Percentiles rank a stretch among this genome's conserved stretches.
Evolutionary conservation across 2,329 filamentous ascomycete genomes (phyloP).

Genomic region (Pezicula carpinea): DNA sequence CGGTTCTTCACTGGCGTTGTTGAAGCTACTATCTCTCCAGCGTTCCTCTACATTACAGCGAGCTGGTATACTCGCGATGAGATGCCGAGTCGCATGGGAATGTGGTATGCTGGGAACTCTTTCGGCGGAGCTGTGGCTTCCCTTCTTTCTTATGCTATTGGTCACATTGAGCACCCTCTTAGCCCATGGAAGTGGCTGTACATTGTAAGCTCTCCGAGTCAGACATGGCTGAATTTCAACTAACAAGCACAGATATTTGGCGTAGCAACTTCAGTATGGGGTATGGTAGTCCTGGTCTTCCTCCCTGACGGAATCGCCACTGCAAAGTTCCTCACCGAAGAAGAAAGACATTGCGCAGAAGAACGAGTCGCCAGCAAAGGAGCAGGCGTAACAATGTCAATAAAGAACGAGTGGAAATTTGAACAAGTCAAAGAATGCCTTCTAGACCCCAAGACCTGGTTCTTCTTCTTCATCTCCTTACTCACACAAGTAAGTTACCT

Average conservation of each 20-base stretch:
- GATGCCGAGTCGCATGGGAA: slow-evolving; percentile 51
- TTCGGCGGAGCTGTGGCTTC: slow-evolving; percentile 45
- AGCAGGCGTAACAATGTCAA: slow-evolving; percentile 42
- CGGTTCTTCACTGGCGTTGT: slow-evolving; percentile 43
- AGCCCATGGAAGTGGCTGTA: slow-evolving; percentile 55
- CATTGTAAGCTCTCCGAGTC: slow-evolving; percentile 17
- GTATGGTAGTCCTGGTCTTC: slow-evolving; percentile 38
- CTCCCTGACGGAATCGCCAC: slow-evolving; percentile 47
- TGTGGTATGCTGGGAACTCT: slow-evolving; percentile 56
- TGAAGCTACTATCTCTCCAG: slow-evolving; percentile 46
- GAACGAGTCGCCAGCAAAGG: slow-evolving; percentile 43
- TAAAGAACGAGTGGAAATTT: slow-evolving; percentile 40
- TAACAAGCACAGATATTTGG: slow-evolving; percentile 3
- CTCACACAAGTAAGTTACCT: slow-evolving; percentile 36
- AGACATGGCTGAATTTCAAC: background rate
- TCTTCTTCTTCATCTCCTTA: slow-evolving; percentile 49
- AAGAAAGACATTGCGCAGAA: slow-evolving; percentile 44
- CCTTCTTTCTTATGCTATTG: slow-evolving; percentile 50
- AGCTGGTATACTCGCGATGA: slow-evolving; percentile 46
- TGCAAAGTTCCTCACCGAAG: slow-evolving; percentile 49
- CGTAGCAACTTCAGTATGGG: slow-evolving; percentile 39
- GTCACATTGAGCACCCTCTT: slow-evolving; percentile 43
- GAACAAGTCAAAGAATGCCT: slow-evolving; percentile 47
- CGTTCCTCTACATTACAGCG: slow-evolving; percentile 26
- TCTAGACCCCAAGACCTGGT: slow-evolving; percentile 54